Evolutionary conservation across 139 green algal genomes (phyloP).

Genomic region (Gonium pectorale): DNA sequence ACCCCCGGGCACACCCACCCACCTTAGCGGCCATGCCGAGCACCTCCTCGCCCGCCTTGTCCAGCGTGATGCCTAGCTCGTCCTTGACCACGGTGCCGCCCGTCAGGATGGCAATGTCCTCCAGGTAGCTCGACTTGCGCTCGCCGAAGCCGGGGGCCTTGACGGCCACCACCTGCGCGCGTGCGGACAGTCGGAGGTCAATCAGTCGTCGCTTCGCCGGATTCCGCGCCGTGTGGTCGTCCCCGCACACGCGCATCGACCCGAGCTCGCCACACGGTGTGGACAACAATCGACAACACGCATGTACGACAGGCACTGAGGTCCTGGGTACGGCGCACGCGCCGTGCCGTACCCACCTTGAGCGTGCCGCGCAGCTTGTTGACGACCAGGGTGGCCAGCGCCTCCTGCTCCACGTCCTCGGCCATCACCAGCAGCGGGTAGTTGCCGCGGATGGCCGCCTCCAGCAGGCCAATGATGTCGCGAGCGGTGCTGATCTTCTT

Average conservation of each 20-base stretch:
- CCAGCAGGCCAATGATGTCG: slow-evolving; percentile 96
- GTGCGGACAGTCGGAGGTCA: too few species aligned
- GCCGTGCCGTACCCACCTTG: slow-evolving; percentile 88
- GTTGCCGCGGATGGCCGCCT: slow-evolving; percentile 91
- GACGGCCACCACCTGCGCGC: slow-evolving; percentile 62
- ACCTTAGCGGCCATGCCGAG: slow-evolving; percentile 94
- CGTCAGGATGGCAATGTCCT: slow-evolving; percentile 99
- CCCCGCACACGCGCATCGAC: too few species aligned
- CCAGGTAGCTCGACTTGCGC: slow-evolving; percentile 97
- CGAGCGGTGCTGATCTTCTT: slow-evolving; percentile 98
- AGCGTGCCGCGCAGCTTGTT: slow-evolving; percentile 99
- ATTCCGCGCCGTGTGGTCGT: too few species aligned
- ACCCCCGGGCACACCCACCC: neutral
- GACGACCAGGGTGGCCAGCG: slow-evolving; percentile 98
- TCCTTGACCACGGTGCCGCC: slow-evolving; percentile 94
- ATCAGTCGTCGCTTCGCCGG: too few species aligned
- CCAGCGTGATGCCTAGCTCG: slow-evolving; percentile 95
- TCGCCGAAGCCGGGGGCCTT: slow-evolving; percentile 99
- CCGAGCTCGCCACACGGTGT: too few species aligned
- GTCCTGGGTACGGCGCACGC: too few species aligned
- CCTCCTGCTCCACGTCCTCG: slow-evolving; percentile 99
- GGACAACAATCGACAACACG: too few species aligned
- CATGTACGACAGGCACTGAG: too few species aligned
- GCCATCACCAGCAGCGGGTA: slow-evolving; percentile 99
- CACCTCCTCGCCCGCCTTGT: slow-evolving; percentile 92